Base-by-base conservation (phyloP, 2,329 filamentous ascomycete species). In the Fusarium marasasianum region DNA sequence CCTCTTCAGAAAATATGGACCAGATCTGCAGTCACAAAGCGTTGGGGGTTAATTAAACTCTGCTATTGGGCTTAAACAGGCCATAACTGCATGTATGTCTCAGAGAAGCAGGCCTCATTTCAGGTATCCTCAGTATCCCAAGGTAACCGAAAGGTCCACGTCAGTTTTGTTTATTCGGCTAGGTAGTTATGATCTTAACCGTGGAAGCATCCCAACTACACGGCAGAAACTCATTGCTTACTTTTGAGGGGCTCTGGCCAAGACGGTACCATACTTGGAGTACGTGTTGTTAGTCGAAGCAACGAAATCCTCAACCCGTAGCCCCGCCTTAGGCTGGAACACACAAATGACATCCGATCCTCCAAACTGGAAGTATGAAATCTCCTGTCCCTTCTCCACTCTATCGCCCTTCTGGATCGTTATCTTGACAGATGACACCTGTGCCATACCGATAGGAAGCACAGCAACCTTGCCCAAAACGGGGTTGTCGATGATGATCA, bases 291-390 rank as follows among this genome's bases (percentile, higher is more conserved):
- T 55, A 6, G 64, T 24, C 2, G 64, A 67, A 29, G 62, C 20
- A 11, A 67, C 62, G 3, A 67, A 67, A 3, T 66, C 31, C 11
- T 67, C 51, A 5, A 66, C 64, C 20, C 7, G 24, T 4, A 67
- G 9, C 3, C 38, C 64, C 3, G 62, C 62, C 18, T 59, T 38
- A 2, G 50, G 44, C 15, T 67, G 64, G 51, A 67, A 67, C 6
- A 66, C 64, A 5, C 64, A 67, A 10, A 67, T 67, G 4, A 66
- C 43, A 37, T 66, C 62, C 4, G 64, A 67, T 2, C 64, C 64
- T 66, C 64, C 62, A 22, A 67, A 67, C n/a, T 67, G 62, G 5
- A 67, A 67, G 38, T 67, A 66, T 1, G 44, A 67, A 5, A 67
- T 59, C 18, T 67, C 64, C 1, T 67, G 31, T n/a, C 64, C 62